Conservation (phyloP, 75 land plant genomes). For the Pinus albicaulis region DNA sequence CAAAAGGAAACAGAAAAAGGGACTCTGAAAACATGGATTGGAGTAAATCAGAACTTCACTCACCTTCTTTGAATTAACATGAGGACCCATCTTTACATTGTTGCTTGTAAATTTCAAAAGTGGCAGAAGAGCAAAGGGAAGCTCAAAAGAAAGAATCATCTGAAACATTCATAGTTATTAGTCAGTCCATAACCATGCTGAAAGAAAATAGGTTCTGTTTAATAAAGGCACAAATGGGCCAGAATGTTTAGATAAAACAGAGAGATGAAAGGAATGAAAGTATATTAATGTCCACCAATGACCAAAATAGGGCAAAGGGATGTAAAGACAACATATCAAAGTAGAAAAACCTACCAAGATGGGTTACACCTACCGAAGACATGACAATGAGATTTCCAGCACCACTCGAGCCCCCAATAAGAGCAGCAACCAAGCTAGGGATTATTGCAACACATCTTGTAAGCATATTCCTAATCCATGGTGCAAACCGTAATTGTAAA, state of each 20-base stretch:
- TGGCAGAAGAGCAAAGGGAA: constrained; percentile 43
- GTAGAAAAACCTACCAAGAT: background rate
- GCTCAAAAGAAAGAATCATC: constrained; percentile 40
- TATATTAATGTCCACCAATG: no score
- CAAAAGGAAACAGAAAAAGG: background rate
- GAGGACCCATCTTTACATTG: constrained; percentile 41
- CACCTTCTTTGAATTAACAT: constrained; percentile 17
- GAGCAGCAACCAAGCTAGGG: constrained; percentile 38
- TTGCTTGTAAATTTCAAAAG: constrained; percentile 46
- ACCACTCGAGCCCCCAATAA: constrained; percentile 36
- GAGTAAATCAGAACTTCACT: background rate
- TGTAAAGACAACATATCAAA: no score
- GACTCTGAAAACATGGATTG: background rate
- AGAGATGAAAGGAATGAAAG: background rate
- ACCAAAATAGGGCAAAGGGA: no score
- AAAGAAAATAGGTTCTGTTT: background rate
- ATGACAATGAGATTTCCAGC: constrained; percentile 31
- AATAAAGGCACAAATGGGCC: background rate
- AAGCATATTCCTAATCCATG: constrained; percentile 37
- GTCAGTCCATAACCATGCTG: background rate
- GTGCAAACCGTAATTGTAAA: constrained; percentile 28
- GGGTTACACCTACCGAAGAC: constrained; percentile 10
- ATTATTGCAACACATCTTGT: constrained; percentile 40
- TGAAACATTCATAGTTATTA: constrained; percentile 4
- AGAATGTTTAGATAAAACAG: background rate